Base-by-base conservation (phyloP, 805 yeast species). In the Candida rishiriensis region DNA sequence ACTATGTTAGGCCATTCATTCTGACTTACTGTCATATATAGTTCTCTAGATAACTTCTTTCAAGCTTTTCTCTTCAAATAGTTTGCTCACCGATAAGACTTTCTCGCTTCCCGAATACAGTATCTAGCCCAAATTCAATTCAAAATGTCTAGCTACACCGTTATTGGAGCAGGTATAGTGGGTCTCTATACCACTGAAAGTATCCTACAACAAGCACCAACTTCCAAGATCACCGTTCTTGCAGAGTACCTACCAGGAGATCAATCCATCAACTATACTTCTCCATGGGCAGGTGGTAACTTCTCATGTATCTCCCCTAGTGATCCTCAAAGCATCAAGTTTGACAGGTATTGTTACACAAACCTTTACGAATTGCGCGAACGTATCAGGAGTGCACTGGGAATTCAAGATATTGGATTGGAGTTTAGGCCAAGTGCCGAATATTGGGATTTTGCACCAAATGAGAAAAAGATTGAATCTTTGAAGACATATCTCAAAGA, bases 201-300 rank as follows among this genome's bases (percentile, higher is more conserved):
- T 40, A 66, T 83, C 11, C 49, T 78, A 21, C 63, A 69, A 12
- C 65, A 64, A 10, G 68, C 70, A 2, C 64, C 72, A 10, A 44
- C 57, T 0, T 43, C 57, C 1, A 63, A 74, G 6, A 74, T 87
- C 48, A 70, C 77, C 3, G 73, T 86, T 2, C 53, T 82, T 15
- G 91, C 87, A 8, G 77, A 83, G 55, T 76, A 73, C 53, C 61
- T 82, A 33, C 95, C 95, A 3, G 95, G 95, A 4, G 95, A 87
- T 56, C 83, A 79, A 51, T 79, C 88, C 3, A 76, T 77, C 45
- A 70, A 76, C 40, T 87, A 83, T 61, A 81, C 95, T 1, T 83
- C 90, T 0, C 95, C 95, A 0, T 83, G 84, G 76, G 95, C 95
- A 0, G 84, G 84, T 21, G 83, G 80, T 8, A 78, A 79, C 56